Evolutionary conservation across 768 basidiomycete species (phyloP).

Genomic region (Leccinum barrowsii): DNA sequence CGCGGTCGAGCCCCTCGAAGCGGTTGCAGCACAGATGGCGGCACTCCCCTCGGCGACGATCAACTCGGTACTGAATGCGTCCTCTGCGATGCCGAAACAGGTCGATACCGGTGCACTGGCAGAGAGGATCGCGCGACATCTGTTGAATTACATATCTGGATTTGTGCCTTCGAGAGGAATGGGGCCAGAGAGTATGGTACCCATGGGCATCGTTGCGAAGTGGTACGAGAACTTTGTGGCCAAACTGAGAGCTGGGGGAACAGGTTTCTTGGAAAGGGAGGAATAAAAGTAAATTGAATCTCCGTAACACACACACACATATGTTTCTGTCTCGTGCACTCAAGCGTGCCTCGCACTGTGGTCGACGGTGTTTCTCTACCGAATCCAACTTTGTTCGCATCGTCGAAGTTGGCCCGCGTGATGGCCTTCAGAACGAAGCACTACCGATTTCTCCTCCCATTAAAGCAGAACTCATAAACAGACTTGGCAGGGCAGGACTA

Average conservation of each 20-base stretch:
- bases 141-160: conserved; percentile 72
- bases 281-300: conserved; percentile 2
- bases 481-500: conserved; percentile 65
- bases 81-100: conserved; percentile 11
- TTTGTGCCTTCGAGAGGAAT: conserved; percentile 48
- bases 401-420: conserved; percentile 88
- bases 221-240: conserved; percentile 70
- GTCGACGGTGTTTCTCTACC: conserved; percentile 2
- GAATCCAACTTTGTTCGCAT: conserved; percentile 40
- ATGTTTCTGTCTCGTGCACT: conserved; percentile 9
- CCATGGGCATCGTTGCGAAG: conserved; percentile 57
- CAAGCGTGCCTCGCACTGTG: neutral
- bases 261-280: conserved; percentile 55
- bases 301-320: neutral
- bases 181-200: conserved; percentile 51
- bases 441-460: conserved; percentile 63
- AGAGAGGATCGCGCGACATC: conserved; percentile 50
- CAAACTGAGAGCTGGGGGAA: conserved; percentile 57
- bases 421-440: conserved; percentile 90
- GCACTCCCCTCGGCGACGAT: conserved; percentile 35
- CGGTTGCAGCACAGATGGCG: conserved; percentile 58
- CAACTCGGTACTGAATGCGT: conserved; percentile 21
- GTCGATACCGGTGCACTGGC: conserved; percentile 16
- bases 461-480: conserved; percentile 78
- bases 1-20: conserved; percentile 68